Percentiles rank a stretch among this genome's conserved stretches.
Evolutionary conservation across 352 stramenopile genomes (phyloP).

Genomic region (Globisporangium uncinulatum): DNA sequence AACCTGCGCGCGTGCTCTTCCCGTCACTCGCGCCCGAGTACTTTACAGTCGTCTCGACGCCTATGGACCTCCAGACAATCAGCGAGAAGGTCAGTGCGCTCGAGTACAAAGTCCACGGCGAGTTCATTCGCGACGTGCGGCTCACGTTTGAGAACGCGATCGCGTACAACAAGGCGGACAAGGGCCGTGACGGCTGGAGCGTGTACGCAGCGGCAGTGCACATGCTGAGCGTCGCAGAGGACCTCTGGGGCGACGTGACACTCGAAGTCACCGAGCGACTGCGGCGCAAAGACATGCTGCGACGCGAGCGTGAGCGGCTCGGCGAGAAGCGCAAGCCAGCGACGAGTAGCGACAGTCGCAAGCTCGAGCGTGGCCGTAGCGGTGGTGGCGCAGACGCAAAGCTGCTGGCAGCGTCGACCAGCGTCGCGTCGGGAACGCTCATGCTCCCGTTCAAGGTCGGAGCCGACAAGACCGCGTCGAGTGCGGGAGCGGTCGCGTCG

Average conservation of each 20-base stretch:
- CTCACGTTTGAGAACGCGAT: constrained; percentile 85
- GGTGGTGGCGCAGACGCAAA: background rate
- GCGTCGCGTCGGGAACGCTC: too few relatives aligned
- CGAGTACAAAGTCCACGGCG: constrained; percentile 75
- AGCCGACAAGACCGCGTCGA: too few relatives aligned
- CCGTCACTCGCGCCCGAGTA: constrained; percentile 66
- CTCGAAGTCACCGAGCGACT: constrained; percentile 71
- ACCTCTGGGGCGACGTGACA: constrained; percentile 76
- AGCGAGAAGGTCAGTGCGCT: constrained; percentile 54
- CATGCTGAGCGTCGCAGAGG: constrained; percentile 67
- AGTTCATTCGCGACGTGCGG: constrained; percentile 77
- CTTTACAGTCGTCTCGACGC: constrained; percentile 76
- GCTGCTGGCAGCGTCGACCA: too few relatives aligned
- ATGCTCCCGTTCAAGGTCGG: too few relatives aligned
- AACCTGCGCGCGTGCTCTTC: constrained; percentile 70
- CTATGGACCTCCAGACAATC: constrained; percentile 79
- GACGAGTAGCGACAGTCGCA: constrained; percentile 16
- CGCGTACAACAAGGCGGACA: constrained; percentile 74
- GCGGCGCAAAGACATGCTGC: constrained; percentile 58
- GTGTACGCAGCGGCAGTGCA: constrained; percentile 73
- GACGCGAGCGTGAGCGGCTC: constrained; percentile 65
- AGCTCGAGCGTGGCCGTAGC: constrained; percentile 14
- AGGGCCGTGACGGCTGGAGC: constrained; percentile 73
- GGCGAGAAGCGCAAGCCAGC: constrained; percentile 44
- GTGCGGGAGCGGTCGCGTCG: background rate